Percentiles rank a stretch among this genome's conserved stretches.
These are phyloP conservation scores for Leptographium lundbergii DNA, from an alignment of 2,329 filamentous ascomycete species.

Conservation along the genomic window DNA sequence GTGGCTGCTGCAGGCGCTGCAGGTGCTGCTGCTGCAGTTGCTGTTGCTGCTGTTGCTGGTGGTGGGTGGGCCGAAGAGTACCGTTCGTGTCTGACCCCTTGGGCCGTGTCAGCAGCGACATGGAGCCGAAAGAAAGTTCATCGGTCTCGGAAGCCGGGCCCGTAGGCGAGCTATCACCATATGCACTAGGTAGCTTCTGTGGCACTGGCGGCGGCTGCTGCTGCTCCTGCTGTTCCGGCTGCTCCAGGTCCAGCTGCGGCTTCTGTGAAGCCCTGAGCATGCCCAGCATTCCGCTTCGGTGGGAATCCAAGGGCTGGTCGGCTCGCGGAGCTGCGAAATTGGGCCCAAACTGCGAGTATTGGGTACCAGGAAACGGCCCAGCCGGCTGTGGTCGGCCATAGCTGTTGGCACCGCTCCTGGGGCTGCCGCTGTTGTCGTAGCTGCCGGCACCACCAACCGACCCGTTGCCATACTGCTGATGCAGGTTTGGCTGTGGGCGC, in stretches of 20 bases:
- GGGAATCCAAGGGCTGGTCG: conserved; percentile 6
- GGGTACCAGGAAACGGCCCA: background rate
- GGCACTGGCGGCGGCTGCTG: conserved; percentile 11
- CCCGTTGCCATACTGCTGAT: background rate
- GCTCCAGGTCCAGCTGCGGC: background rate
- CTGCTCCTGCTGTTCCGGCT: background rate
- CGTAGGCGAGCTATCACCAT: conserved; percentile 9
- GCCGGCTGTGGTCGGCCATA: background rate
- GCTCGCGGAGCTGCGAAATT: background rate
- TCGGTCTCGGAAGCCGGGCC: conserved; percentile 15
- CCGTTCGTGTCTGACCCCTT: conserved; percentile 10
- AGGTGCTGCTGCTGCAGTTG: background rate
- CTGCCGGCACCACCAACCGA: background rate
- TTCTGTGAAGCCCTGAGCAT: conserved; percentile 32
- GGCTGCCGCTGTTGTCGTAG: background rate
- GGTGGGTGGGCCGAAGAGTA: background rate
- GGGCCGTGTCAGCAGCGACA: conserved; percentile 25
- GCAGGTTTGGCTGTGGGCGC: background rate
- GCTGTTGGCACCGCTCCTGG: background rate
- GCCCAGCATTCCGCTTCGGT: conserved; percentile 10
- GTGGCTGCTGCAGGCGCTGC: background rate
- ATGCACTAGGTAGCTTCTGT: background rate
- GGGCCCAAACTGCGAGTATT: background rate
- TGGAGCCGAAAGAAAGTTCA: conserved; percentile 24
- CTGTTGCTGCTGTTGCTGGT: background rate